Percentiles rank a stretch among this genome's conserved stretches.
Evolutionary conservation across 306 rosid species (phyloP).

Genomic region (Vicia sativa): DNA sequence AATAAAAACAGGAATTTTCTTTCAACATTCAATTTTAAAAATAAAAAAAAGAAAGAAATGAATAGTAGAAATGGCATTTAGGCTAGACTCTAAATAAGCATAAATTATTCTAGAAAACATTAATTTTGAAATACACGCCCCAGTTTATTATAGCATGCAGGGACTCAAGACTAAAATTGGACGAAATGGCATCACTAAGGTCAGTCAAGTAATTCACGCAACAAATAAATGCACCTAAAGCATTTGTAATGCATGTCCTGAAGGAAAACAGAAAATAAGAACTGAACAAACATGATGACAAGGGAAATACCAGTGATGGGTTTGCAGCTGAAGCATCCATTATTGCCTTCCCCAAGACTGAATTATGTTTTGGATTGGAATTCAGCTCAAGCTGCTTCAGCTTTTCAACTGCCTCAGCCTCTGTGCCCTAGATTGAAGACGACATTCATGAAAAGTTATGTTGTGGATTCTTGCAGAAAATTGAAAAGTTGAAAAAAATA

Average conservation of each 20-base stretch:
- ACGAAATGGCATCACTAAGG: conserved; percentile 2
- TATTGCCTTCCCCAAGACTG: conserved; percentile 68
- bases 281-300: conserved; percentile 10
- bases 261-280: conserved; percentile 38
- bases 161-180: conserved; percentile 23
- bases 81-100: conserved; percentile 32
- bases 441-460: conserved; percentile 22
- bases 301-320: conserved; percentile 68
- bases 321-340: conserved; percentile 59
- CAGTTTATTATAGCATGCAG: conserved; percentile 5
- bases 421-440: conserved; percentile 67
- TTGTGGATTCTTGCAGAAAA: conserved; percentile 26
- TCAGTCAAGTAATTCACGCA: conserved; percentile 7
- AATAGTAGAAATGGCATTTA: neutral
- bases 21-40: conserved; percentile 20
- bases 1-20: conserved; percentile 3
- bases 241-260: conserved; percentile 25
- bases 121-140: conserved; percentile 14
- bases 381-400: conserved; percentile 73
- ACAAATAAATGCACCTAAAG: conserved; percentile 21
- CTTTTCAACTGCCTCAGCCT: conserved; percentile 71
- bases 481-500: conserved; percentile 8
- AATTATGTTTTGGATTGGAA: conserved; percentile 58
- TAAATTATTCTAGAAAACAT: conserved; percentile 19
- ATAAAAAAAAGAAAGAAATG: neutral